Evolutionary conservation across 495 filamentous ascomycete species (phyloP).

Genomic region (Podospora pseudopauciseta): DNA sequence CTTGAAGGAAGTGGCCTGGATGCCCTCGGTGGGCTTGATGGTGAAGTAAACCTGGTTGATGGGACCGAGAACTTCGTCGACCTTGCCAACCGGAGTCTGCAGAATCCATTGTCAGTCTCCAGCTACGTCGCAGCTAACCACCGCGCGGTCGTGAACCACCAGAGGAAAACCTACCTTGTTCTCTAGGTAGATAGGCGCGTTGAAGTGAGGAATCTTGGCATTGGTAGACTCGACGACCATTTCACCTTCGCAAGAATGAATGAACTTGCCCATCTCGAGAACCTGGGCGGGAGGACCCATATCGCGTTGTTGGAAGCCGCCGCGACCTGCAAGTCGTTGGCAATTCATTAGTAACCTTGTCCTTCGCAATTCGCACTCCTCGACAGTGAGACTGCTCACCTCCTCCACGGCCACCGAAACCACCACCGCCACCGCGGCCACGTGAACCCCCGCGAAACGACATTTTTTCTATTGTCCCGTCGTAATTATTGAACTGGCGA

Average conservation of each 20-base stretch:
- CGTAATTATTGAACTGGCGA: constrained; percentile 16
- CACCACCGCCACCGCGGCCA: constrained; percentile 29
- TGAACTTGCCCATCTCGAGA: constrained; percentile 82
- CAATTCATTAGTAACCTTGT: neutral
- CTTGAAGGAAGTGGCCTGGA: constrained; percentile 92
- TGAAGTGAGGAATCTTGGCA: constrained; percentile 97
- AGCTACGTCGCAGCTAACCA: neutral
- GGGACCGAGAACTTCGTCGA: constrained; percentile 91
- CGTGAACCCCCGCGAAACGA: constrained; percentile 33
- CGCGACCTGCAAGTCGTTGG: constrained; percentile 39
- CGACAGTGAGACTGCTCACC: constrained; percentile 11
- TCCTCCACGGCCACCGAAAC: constrained; percentile 25
- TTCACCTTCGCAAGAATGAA: constrained; percentile 94
- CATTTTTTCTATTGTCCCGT: constrained; percentile 20
- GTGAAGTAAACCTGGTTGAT: constrained; percentile 98
- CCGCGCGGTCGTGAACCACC: neutral
- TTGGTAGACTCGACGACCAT: constrained; percentile 93
- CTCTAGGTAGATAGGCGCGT: constrained; percentile 96
- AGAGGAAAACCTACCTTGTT: constrained; percentile 66
- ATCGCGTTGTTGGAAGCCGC: constrained; percentile 52
- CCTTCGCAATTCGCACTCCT: neutral
- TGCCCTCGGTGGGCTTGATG: constrained; percentile 91
- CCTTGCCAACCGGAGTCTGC: constrained; percentile 80
- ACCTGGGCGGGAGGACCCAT: constrained; percentile 52
- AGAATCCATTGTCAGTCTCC: constrained; percentile 23